Conservation (phyloP, 2,329 filamentous ascomycete species). For the Ophiostoma quercus region DNA sequence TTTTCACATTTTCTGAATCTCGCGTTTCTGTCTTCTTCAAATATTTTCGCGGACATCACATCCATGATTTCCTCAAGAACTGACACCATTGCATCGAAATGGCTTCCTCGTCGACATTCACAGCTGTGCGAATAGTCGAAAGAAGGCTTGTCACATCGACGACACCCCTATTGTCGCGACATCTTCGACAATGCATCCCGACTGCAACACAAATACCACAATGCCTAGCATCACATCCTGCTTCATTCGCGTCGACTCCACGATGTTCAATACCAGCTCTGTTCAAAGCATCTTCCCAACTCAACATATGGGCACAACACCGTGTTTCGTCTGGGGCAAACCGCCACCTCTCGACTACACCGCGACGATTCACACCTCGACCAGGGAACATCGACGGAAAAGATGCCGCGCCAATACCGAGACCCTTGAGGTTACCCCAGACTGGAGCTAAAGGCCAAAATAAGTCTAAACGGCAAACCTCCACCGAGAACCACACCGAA, state of each 20-base stretch:
- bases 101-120: background rate
- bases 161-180: background rate
- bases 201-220: background rate
- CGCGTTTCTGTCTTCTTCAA: background rate
- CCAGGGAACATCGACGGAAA: background rate
- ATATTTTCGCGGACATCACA: background rate
- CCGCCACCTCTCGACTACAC: background rate
- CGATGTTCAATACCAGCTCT: background rate
- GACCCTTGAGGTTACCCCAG: background rate
- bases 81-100: background rate
- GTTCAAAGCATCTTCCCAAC: background rate
- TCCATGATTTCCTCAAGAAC: background rate
- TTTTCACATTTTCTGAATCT: background rate
- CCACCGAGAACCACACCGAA: background rate
- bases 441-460: background rate
- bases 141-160: background rate
- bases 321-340: background rate
- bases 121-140: background rate
- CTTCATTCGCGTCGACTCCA: no score
- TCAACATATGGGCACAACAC: background rate
- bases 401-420: background rate
- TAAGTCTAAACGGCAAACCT: background rate
- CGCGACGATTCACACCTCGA: background rate
- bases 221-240: background rate
- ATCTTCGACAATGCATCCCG: background rate